Conservation (phyloP, 2,329 filamentous ascomycete species). For the Cadophora luteo-olivacea region DNA sequence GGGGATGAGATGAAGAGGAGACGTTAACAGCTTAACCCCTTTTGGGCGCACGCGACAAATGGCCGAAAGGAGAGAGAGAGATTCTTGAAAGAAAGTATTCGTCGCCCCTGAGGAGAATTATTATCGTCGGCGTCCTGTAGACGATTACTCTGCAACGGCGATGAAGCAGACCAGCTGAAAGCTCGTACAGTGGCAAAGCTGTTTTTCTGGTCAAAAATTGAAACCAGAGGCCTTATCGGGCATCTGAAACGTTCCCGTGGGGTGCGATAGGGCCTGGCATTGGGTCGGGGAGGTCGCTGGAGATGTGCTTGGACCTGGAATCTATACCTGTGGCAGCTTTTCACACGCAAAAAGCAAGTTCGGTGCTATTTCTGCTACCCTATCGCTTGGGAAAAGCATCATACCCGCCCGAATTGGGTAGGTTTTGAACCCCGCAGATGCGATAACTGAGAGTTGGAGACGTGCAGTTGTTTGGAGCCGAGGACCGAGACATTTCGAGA, state of each 20-base stretch:
- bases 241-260: conserved; percentile 23
- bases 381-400: neutral
- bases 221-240: neutral
- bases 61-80: neutral
- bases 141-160: neutral
- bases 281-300: conserved; percentile 12
- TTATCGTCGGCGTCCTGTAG: neutral
- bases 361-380: neutral
- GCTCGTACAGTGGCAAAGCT: neutral
- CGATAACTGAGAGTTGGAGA: neutral
- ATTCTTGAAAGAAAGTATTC: neutral
- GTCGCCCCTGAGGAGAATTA: neutral
- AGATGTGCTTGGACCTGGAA: neutral
- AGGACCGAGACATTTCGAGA: conserved; percentile 1
- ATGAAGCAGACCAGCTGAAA: neutral
- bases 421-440: conserved; percentile 1
- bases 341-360: conserved; percentile 21
- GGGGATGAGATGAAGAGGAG: neutral
- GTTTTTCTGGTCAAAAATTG: neutral
- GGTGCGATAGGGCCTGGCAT: conserved; percentile 18
- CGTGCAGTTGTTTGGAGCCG: neutral
- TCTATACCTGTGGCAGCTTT: conserved; percentile 14
- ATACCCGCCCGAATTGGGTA: neutral
- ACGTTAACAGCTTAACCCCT: conserved; percentile 5
- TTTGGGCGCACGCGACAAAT: conserved; percentile 17